Conservation (phyloP, 768 basidiomycete species). For the Boletales sp. region DNA sequence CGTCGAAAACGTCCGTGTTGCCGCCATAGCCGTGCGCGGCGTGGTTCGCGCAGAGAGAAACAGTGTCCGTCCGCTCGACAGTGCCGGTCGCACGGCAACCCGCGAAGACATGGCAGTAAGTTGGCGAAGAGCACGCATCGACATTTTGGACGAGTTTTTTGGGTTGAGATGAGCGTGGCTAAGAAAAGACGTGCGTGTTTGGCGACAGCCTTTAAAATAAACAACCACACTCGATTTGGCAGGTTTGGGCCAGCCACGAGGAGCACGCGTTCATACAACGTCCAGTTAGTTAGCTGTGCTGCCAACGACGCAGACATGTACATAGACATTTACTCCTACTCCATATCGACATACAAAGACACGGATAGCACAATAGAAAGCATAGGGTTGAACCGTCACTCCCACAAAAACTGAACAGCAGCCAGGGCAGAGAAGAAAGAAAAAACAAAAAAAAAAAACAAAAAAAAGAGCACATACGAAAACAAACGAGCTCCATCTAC, state of each 20-base stretch:
- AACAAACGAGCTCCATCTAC: not conserved
- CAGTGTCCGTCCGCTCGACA: conserved; percentile 21
- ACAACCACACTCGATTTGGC: conserved; percentile 22
- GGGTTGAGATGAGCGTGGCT: not conserved
- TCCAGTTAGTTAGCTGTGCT: too few relatives aligned
- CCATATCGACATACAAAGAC: not conserved
- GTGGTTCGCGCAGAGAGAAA: conserved; percentile 8
- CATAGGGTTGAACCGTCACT: not conserved
- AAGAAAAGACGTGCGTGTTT: conserved; percentile 20
- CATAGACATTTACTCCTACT: not conserved
- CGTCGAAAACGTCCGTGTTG: conserved; percentile 39
- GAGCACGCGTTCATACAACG: too few relatives aligned
- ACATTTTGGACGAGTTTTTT: conserved; percentile 41
- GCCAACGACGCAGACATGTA: conserved; percentile 3
- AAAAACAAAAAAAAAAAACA: not conserved
- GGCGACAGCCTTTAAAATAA: conserved; percentile 31
- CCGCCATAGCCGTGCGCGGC: conserved; percentile 19
- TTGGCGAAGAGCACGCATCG: conserved; percentile 61
- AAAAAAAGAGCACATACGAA: not conserved
- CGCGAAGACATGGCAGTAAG: conserved; percentile 45
- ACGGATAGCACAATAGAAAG: conserved; percentile 2
- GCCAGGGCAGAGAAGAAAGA: not conserved
- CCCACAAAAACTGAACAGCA: too few relatives aligned
- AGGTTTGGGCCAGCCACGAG: not conserved
- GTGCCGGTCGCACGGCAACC: conserved; percentile 24